A percentile compares a stretch with the other conserved stretches of the same genome.
phyloP scores from a whole-genome alignment of 495 filamentous ascomycete genomes.

The Aspergillus heteromorphus region DNA sequence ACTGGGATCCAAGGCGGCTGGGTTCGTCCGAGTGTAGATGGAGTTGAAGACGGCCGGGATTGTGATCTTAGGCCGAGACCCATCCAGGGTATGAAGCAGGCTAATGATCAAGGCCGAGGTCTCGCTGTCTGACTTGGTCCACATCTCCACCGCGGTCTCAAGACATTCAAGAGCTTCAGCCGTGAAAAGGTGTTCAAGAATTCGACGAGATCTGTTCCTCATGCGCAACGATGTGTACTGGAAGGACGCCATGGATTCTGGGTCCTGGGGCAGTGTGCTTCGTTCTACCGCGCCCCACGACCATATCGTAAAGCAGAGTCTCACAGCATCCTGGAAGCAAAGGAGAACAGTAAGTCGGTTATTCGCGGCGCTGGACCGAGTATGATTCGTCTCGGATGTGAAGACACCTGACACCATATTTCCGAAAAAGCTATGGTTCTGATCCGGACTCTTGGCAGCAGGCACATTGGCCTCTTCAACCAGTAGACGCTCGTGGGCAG shows the following conservation, averaged over 20 bases:
- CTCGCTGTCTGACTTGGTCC: conserved; percentile 50
- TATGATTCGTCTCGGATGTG: conserved; percentile 67
- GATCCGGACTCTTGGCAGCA: conserved; percentile 71
- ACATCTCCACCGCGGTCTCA: conserved; percentile 82
- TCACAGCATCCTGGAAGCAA: conserved; percentile 94
- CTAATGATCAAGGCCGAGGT: conserved; percentile 59
- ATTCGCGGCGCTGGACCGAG: conserved; percentile 77
- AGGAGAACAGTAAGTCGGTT: conserved; percentile 87
- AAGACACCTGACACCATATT: conserved; percentile 96
- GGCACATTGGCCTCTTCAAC: conserved; percentile 65
- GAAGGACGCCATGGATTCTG: conserved; percentile 73
- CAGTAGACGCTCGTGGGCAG: conserved; percentile 77
- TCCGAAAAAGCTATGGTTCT: conserved; percentile 87
- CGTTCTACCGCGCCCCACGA: conserved; percentile 73
- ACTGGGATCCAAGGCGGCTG: conserved; percentile 67
- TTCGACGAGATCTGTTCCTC: conserved; percentile 78
- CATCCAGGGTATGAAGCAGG: conserved; percentile 85
- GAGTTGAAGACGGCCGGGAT: conserved; percentile 97
- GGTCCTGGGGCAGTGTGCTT: conserved; percentile 53
- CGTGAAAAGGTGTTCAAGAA: conserved; percentile 88
- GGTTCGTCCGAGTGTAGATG: conserved; percentile 89
- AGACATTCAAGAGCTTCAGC: conserved; percentile 93
- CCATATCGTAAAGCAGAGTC: conserved; percentile 90
- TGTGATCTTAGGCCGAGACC: conserved; percentile 83
- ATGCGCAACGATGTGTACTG: conserved; percentile 83